Percentiles rank a stretch among this genome's conserved stretches.
Evolutionary conservation across 1,284 basidiomycete genomes (phyloP).

Genomic region (Microbotryum scabiosae): DNA sequence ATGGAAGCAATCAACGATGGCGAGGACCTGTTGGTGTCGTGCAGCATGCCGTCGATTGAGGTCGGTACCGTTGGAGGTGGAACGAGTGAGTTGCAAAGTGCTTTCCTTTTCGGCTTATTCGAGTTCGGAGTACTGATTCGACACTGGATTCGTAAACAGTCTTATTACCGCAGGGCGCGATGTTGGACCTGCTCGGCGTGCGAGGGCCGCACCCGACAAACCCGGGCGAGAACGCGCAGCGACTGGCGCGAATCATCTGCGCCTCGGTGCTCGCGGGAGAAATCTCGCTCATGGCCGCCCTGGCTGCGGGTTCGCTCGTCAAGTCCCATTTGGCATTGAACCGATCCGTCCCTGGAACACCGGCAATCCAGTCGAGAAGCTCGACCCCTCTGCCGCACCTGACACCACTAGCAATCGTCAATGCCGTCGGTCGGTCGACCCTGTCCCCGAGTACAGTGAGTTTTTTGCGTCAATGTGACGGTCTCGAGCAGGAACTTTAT

Average conservation of each 20-base stretch:
- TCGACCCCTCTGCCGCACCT: no score
- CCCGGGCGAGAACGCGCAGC: constrained; percentile 79
- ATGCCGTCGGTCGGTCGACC: no score
- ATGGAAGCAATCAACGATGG: constrained; percentile 96
- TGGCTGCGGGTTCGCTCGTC: constrained; percentile 61
- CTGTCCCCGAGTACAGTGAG: no score
- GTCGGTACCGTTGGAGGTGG: constrained; percentile 95
- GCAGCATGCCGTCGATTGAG: constrained; percentile 93
- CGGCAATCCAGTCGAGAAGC: no score
- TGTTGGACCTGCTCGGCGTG: constrained; percentile 85
- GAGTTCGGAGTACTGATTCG: not conserved
- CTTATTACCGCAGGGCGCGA: constrained; percentile 74
- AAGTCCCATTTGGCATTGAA: constrained; percentile 53
- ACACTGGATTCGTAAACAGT: constrained; percentile 40
- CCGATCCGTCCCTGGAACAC: constrained; percentile 11
- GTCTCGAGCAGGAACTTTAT: no score
- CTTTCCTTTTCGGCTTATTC: constrained; percentile 10
- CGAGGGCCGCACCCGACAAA: constrained; percentile 71
- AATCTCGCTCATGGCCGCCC: constrained; percentile 67
- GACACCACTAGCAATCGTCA: no score
- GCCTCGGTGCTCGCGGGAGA: constrained; percentile 92
- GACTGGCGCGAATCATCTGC: constrained; percentile 75
- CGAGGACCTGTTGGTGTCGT: constrained; percentile 80
- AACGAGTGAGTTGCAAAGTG: constrained; percentile 46
- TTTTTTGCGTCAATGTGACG: no score